Base-by-base conservation (phyloP, 192 early-diverging fungal species). In the Allomyces macrogynus region DNA sequence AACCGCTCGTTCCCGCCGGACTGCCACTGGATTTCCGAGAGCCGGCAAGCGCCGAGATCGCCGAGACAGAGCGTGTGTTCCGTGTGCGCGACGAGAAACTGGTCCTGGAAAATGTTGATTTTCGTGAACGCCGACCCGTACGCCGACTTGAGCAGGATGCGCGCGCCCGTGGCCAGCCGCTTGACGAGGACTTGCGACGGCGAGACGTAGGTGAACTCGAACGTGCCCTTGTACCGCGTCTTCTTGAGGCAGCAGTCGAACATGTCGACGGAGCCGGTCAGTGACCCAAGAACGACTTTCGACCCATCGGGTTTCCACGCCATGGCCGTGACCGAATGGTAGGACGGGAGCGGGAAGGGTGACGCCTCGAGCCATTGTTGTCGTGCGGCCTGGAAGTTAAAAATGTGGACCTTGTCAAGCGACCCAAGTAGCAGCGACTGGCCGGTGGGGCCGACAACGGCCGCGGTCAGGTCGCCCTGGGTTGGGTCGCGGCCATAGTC, bases 61-160 rank as follows among this genome's bases (percentile, higher is more conserved):
- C 82, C 82, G 77, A 84, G 78, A 10, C 84, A 69, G 43, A 84
- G 66, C 26, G 82, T 84, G 60, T 83, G 76, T 1, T 79, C 75
- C 23, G 82, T 84, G 68, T 84, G 73, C 18, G 82, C 82, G 43
- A 84, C 76, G 43, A 84, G 69, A 64, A 71, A 84, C 69, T 84
- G 82, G 70, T 84, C 81, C 62, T 83, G 79, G 68, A 84, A 84
- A 43, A 84, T 84, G 72, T 84, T 83, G 23, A 84, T 79, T 72
- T 84, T 84, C 61, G 77, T 74, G 64, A 84, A 81, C 63, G 81
- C 82, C 68, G 84, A 84, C 20, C 79, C 78, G 65, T 84, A 84
- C 66, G 84, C 79, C 18, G 74, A 77, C 66, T 84, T 84, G 24
- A 84, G 70, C n/a, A 84, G 80, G 60, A 84, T 84, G 54, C 82